Conservation (phyloP, 2,329 filamentous ascomycete genomes). For the Scedosporium apiospermum region DNA sequence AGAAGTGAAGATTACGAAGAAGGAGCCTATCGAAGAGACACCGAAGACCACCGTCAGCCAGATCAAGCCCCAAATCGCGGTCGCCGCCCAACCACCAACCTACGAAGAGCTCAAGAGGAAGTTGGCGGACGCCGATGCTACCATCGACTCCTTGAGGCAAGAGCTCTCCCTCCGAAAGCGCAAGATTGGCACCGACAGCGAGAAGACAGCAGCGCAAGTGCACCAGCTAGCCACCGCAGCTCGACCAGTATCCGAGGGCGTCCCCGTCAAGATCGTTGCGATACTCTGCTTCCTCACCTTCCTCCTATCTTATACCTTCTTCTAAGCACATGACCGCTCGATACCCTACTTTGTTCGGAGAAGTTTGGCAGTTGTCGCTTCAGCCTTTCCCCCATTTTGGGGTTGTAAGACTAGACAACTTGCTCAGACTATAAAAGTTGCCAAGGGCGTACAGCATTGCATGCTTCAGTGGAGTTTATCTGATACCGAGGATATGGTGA, state of each 20-base stretch:
- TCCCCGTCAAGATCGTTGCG: slow-evolving; percentile 79
- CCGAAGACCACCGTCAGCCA: slow-evolving; percentile 16
- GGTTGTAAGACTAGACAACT: not conserved
- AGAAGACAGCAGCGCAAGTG: slow-evolving; percentile 36
- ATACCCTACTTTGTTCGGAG: not conserved
- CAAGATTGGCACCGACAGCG: slow-evolving; percentile 42
- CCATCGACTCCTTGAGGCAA: slow-evolving; percentile 59
- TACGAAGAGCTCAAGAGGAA: slow-evolving; percentile 60
- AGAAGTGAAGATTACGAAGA: slow-evolving; percentile 18
- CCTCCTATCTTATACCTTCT: slow-evolving; percentile 91
- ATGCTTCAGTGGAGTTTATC: not conserved
- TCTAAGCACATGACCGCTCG: slow-evolving; percentile 43
- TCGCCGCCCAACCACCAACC: slow-evolving; percentile 20
- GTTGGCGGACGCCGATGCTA: slow-evolving; percentile 64
- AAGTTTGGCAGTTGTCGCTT: not conserved
- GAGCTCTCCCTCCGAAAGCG: slow-evolving; percentile 71
- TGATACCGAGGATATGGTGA: not conserved
- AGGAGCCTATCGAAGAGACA: slow-evolving; percentile 19
- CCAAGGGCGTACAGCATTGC: not conserved
- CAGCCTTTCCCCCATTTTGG: not conserved
- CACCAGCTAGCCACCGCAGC: slow-evolving; percentile 17
- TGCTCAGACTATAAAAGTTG: not conserved
- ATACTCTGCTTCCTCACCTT: slow-evolving; percentile 82
- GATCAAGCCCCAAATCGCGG: slow-evolving; percentile 15
- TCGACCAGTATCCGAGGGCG: slow-evolving; percentile 47